phyloP scores from a whole-genome alignment of 345 rosid genomes.

The Pelargonium nanum region DNA sequence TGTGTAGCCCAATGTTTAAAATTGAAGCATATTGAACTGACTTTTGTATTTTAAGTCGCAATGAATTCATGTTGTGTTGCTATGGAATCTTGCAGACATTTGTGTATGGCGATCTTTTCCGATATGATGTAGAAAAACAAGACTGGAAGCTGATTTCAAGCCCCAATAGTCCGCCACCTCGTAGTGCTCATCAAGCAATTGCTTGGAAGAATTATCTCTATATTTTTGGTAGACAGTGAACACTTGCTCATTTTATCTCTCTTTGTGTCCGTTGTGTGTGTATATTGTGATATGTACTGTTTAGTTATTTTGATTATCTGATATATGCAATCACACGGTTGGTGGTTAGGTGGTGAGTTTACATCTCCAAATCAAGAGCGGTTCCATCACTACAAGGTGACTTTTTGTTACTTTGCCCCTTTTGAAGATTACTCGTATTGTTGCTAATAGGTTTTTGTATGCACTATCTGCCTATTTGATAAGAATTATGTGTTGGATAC shows the following conservation, averaged over 20 bases:
- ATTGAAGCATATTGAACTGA: too few species aligned
- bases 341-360: conserved; percentile 76
- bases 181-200: conserved; percentile 96
- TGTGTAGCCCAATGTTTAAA: too few species aligned
- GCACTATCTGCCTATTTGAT: not conserved
- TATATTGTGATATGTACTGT: not conserved
- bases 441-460: not conserved
- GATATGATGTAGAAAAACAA: conserved; percentile 79
- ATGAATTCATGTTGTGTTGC: not conserved
- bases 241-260: conserved; percentile 6
- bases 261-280: not conserved
- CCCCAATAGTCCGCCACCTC: conserved; percentile 97
- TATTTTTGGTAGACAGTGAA: conserved; percentile 52
- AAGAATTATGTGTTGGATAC: not conserved
- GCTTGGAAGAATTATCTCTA: conserved; percentile 95
- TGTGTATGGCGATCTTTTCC: conserved; percentile 83
- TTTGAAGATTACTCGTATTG: not conserved
- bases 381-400: conserved; percentile 93
- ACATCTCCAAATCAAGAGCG: conserved; percentile 96
- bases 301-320: conserved; percentile 2
- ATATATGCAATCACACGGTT: not conserved
- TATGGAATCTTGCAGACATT: conserved; percentile 47
- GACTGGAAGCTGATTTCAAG: conserved; percentile 83
- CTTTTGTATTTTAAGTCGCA: not conserved
- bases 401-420: not conserved